phyloP scores from a whole-genome alignment of 1,139 yeast species.

The Meyerozyma smithsonii region DNA sequence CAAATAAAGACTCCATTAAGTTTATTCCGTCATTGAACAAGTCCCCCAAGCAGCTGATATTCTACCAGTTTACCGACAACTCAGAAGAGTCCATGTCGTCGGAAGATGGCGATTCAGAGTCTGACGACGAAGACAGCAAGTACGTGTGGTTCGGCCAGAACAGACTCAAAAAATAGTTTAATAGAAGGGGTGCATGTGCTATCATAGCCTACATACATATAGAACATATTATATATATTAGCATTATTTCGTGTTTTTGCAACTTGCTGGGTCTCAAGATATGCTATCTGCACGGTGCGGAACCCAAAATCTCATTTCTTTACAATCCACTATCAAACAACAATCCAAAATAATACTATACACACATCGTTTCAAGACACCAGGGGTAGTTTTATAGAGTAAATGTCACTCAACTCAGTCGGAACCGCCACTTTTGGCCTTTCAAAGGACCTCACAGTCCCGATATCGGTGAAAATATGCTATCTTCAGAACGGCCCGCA shows the following conservation, averaged over 20 bases:
- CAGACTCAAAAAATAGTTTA: not conserved
- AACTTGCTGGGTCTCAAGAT: too few relatives aligned
- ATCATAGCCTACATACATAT: not conserved
- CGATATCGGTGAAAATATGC: conserved; percentile 32
- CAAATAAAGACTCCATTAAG: conserved; percentile 7
- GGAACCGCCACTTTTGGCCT: conserved; percentile 57
- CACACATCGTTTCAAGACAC: not conserved
- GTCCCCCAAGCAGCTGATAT: conserved; percentile 7
- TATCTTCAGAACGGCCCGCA: conserved; percentile 3
- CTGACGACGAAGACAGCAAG: conserved; percentile 9
- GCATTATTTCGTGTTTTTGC: not conserved
- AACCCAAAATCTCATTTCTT: not conserved
- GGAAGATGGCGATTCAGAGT: conserved; percentile 8
- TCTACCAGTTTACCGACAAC: conserved; percentile 9
- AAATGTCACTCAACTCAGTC: not conserved
- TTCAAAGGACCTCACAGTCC: conserved; percentile 65
- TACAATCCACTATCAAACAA: not conserved
- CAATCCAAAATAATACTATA: too few relatives aligned
- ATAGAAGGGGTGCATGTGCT: not conserved
- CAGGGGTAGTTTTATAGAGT: not conserved
- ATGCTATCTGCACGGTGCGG: too few relatives aligned
- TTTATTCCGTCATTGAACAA: conserved; percentile 7
- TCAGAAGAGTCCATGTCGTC: conserved; percentile 5
- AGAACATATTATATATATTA: not conserved
- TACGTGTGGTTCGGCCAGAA: conserved; percentile 15